Evolutionary conservation across 495 filamentous ascomycete species (phyloP).

Genomic region (Aspergillus heteromorphus): DNA sequence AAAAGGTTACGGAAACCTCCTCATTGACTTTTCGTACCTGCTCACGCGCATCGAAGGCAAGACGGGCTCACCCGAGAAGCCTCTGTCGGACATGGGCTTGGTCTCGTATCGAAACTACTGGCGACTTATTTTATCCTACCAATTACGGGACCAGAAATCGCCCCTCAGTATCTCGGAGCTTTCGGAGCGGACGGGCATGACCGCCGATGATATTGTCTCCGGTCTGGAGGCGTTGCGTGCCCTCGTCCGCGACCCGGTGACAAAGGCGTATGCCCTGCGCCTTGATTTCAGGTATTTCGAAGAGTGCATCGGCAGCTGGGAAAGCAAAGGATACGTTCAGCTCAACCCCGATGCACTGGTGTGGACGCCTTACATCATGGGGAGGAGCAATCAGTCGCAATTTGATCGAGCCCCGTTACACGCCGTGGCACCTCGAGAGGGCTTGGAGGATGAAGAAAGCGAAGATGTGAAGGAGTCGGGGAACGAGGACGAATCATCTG

Average conservation of each 20-base stretch:
- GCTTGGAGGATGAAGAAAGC: constrained; percentile 52
- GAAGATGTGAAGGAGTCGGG: constrained; percentile 29
- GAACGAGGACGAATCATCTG: constrained; percentile 27
- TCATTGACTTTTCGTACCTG: constrained; percentile 98
- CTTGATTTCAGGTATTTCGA: constrained; percentile 76
- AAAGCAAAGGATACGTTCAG: constrained; percentile 77
- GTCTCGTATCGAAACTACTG: constrained; percentile 98
- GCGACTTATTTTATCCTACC: constrained; percentile 80
- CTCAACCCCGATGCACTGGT: constrained; percentile 76
- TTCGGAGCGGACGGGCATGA: constrained; percentile 90
- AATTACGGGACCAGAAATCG: constrained; percentile 60
- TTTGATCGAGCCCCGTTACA: constrained; percentile 82
- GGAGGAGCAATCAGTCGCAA: constrained; percentile 72
- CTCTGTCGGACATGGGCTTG: constrained; percentile 93
- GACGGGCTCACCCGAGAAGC: constrained; percentile 95
- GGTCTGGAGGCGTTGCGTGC: constrained; percentile 84
- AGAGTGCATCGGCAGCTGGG: constrained; percentile 80
- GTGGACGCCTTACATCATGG: constrained; percentile 99
- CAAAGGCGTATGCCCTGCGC: constrained; percentile 80
- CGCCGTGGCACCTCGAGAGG: constrained; percentile 79
- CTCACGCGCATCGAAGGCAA: constrained; percentile 89
- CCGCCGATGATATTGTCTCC: constrained; percentile 91
- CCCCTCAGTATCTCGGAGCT: constrained; percentile 72
- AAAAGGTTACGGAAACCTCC: constrained; percentile 91
- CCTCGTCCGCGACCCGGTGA: constrained; percentile 83